A percentile compares a stretch with the other conserved stretches of the same genome.
Evolutionary conservation across 306 rosid species (phyloP).

Genomic region (Begonia masoniana): DNA sequence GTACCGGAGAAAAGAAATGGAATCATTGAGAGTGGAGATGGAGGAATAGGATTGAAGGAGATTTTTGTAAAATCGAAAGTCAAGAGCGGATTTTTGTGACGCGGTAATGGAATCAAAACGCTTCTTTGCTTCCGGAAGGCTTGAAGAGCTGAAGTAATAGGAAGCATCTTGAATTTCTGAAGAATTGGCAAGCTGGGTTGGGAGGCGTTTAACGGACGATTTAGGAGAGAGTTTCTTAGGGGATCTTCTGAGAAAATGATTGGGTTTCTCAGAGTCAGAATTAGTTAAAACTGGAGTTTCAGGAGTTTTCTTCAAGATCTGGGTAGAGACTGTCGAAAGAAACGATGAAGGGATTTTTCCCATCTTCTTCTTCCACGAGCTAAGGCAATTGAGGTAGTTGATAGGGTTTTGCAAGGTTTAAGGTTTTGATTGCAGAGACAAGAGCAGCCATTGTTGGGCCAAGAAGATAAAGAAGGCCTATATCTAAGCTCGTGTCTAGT

Average conservation of each 20-base stretch:
- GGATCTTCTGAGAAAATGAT: slow-evolving; percentile 14
- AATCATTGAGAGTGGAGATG: slow-evolving; percentile 44
- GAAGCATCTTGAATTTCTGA: slow-evolving; percentile 4
- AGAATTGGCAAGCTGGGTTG: slow-evolving; percentile 1
- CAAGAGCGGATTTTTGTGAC: slow-evolving; percentile 15
- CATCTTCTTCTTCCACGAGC: slow-evolving; percentile 18
- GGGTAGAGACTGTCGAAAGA: slow-evolving; percentile 37
- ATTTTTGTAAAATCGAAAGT: slow-evolving; percentile 39
- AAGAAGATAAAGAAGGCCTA: no score
- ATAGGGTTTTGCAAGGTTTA: no score
- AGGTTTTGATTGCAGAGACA: no score
- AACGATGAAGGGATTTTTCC: slow-evolving; percentile 61
- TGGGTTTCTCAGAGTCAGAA: slow-evolving; percentile 17
- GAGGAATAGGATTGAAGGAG: slow-evolving; percentile 63
- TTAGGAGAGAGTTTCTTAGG: slow-evolving; percentile 13
- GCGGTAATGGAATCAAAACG: slow-evolving; percentile 34
- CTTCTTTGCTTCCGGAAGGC: slow-evolving; percentile 52
- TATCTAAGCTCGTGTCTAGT: no score
- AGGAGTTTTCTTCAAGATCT: slow-evolving; percentile 24
- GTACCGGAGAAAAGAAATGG: slow-evolving; percentile 58
- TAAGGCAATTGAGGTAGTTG: no score
- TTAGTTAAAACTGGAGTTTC: slow-evolving; percentile 13
- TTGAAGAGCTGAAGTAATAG: slow-evolving; percentile 39
- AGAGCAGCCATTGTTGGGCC: no score
- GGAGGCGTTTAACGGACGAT: slow-evolving; percentile 5